Evolutionary conservation across 164 flowering plant species (phyloP).

Genomic region (Umbellularia californica): DNA sequence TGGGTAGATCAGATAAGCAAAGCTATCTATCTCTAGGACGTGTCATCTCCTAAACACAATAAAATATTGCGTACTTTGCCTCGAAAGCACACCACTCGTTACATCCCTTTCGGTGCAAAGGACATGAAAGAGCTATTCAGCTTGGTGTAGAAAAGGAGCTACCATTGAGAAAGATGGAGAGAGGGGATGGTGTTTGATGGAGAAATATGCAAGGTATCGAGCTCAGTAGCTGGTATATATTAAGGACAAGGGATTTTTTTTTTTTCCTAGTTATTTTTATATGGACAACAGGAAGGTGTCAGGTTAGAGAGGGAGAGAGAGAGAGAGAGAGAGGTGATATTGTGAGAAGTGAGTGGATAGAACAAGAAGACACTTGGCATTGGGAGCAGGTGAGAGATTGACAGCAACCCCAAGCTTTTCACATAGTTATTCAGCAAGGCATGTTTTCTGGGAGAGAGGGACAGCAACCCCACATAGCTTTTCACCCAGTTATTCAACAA

Average conservation of each 20-base stretch:
- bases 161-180: background rate
- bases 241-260: constrained; percentile 14
- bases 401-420: background rate
- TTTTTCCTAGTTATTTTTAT: background rate
- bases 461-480: background rate
- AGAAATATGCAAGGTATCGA: background rate
- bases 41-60: constrained; percentile 7
- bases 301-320: background rate
- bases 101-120: constrained; percentile 10
- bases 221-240: constrained; percentile 20
- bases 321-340: background rate
- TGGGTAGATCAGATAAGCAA: background rate
- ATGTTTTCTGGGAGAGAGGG: background rate
- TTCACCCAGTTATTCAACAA: background rate
- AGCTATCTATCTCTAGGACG: constrained; percentile 4
- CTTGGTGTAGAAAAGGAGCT: background rate
- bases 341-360: background rate
- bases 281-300: background rate
- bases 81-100: constrained; percentile 20
- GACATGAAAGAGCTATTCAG: background rate
- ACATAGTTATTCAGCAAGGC: background rate
- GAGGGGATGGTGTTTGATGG: constrained; percentile 2
- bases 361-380: background rate
- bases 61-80: background rate
- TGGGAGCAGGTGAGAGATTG: constrained; percentile 1